A percentile compares a stretch with the other conserved stretches of the same genome.
Conservation (phyloP, 1,284 basidiomycete species). For the Fomitopsis betulina region DNA sequence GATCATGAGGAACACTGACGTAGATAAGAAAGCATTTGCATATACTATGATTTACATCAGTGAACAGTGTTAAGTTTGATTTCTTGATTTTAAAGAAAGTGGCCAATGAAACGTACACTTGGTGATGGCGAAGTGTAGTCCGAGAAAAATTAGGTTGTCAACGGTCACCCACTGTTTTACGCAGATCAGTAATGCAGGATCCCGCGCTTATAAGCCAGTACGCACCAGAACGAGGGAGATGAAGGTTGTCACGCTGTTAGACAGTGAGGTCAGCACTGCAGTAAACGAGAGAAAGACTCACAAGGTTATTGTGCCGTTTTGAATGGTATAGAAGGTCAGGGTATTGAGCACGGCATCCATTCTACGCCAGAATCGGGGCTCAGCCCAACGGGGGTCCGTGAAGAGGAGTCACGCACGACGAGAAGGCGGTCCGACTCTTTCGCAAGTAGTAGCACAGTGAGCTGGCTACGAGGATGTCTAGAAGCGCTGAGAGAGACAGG, state of each 20-base stretch:
- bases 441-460: constrained; percentile 43
- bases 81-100: too few species aligned
- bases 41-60: not conserved
- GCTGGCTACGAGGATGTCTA: constrained; percentile 47
- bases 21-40: constrained; percentile 18
- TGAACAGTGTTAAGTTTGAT: too few species aligned
- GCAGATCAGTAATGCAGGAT: constrained; percentile 9
- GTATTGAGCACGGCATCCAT: constrained; percentile 43
- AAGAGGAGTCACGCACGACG: constrained; percentile 25
- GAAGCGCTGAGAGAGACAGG: constrained; percentile 42
- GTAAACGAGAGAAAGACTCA: constrained; percentile 16
- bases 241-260: constrained; percentile 1
- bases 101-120: constrained; percentile 40
- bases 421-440: constrained; percentile 36
- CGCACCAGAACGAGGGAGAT: not conserved
- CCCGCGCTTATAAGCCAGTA: constrained; percentile 12
- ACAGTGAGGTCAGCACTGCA: not conserved
- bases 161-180: constrained; percentile 43
- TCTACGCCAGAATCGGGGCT: constrained; percentile 20
- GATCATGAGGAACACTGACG: constrained; percentile 24
- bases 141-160: constrained; percentile 48
- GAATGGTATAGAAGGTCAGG: constrained; percentile 47
- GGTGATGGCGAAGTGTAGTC: constrained; percentile 45
- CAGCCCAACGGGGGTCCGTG: not conserved
- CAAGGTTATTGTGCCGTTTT: constrained; percentile 49